These are phyloP conservation scores for Phanerochaete sordida DNA, from an alignment of 768 basidiomycete species.

Conservation along the genomic window DNA sequence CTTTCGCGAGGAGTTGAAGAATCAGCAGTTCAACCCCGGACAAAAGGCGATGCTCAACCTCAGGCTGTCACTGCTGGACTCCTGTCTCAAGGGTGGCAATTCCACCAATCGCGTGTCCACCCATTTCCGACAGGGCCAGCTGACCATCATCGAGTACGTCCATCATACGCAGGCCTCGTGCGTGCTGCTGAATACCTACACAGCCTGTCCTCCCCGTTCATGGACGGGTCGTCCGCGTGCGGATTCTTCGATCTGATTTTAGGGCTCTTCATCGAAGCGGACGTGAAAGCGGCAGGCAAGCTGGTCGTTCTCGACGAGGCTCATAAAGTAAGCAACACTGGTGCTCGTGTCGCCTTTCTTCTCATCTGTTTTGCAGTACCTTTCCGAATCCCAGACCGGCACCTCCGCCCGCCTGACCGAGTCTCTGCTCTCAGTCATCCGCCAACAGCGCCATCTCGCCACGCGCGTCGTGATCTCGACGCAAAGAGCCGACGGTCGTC, in stretches of 20 bases:
- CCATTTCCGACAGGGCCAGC: conserved; percentile 52
- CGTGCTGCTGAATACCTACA: too few species aligned
- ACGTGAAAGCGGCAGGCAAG: too few species aligned
- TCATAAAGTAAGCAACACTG: too few species aligned
- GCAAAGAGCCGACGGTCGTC: conserved; percentile 74
- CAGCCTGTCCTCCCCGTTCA: conserved; percentile 63
- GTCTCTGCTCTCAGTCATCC: conserved; percentile 52
- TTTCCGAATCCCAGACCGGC: conserved; percentile 40
- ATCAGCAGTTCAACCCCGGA: conserved; percentile 51
- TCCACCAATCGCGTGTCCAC: conserved; percentile 3
- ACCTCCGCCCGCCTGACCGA: conserved; percentile 51
- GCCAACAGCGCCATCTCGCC: conserved; percentile 69
- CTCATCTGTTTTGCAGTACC: conserved; percentile 41
- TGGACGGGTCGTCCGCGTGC: conserved; percentile 65
- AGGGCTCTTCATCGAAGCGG: conserved; percentile 58
- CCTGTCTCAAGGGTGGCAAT: conserved; percentile 45
- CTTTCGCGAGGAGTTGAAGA: conserved; percentile 46
- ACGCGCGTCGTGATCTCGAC: conserved; percentile 75
- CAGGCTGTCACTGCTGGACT: conserved; percentile 54
- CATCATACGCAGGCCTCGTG: too few species aligned
- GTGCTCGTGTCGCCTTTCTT: too few species aligned
- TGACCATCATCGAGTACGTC: conserved; percentile 57
- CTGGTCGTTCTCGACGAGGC: too few species aligned
- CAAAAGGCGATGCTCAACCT: conserved; percentile 59
- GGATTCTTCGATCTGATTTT: conserved; percentile 68